Percentiles rank a stretch among this genome's conserved stretches.
Evolutionary conservation across 306 rosid species (phyloP).

Genomic region (Castanospermum australe): DNA sequence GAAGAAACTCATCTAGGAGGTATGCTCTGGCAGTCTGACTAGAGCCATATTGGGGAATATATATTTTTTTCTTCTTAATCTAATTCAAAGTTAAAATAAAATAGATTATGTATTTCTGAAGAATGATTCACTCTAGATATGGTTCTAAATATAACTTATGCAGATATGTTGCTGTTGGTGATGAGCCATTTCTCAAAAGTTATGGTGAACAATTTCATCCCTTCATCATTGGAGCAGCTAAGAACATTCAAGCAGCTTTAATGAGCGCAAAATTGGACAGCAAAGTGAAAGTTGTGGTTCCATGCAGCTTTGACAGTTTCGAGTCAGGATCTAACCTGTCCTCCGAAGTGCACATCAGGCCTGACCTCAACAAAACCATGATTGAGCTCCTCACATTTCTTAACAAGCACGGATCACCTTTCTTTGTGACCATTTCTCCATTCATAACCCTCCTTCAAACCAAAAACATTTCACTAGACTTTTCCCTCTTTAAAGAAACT

Average conservation of each 20-base stretch:
- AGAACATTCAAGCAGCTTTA: conserved; percentile 73
- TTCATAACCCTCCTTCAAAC: conserved; percentile 53
- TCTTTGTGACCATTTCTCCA: conserved; percentile 82
- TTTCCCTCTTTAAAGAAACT: conserved; percentile 67
- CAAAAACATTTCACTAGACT: conserved; percentile 76
- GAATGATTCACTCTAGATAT: conserved; percentile 13
- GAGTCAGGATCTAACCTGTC: conserved; percentile 61
- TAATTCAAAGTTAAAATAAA: background rate
- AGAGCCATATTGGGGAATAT: background rate
- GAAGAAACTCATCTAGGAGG: background rate
- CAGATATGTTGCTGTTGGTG: conserved; percentile 94
- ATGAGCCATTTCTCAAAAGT: conserved; percentile 77
- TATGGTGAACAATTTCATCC: conserved; percentile 77
- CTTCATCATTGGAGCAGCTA: conserved; percentile 70
- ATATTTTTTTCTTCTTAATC: background rate
- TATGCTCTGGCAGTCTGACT: background rate
- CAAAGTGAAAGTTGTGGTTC: conserved; percentile 85
- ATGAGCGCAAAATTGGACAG: conserved; percentile 58
- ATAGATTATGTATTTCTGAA: conserved; percentile 6
- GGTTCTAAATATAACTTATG: conserved; percentile 26
- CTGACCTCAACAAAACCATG: conserved; percentile 84
- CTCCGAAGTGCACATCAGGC: conserved; percentile 65
- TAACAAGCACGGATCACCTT: conserved; percentile 62
- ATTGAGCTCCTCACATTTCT: conserved; percentile 80
- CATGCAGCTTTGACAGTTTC: conserved; percentile 85